Base-by-base conservation (phyloP, 2,329 filamentous ascomycete genomes). In the Annulohypoxylon truncatum region DNA sequence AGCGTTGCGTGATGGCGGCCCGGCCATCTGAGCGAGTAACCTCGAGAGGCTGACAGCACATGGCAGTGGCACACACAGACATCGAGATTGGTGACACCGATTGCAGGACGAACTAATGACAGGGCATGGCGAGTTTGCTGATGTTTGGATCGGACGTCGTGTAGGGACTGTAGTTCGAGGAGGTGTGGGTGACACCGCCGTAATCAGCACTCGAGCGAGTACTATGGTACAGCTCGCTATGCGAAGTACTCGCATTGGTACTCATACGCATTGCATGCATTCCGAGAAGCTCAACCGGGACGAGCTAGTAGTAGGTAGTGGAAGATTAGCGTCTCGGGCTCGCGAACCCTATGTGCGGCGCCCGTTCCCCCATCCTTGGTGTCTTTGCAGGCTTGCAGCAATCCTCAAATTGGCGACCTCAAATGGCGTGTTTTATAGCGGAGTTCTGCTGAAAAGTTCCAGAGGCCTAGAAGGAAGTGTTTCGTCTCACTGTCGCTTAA, bases 41-140 rank as follows among this genome's bases (percentile, higher is more conserved):
- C 53, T 64, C 35, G 50, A 59, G 60, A 61, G 67, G 67, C 64
- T 69, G 60, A 69, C 60, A 57, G 64, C 67, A 69, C 67, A 69
- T 69, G 67, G 67, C 67, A 66, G 35, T 64, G 67, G 18, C 60
- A 67, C 63, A 42, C 59, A 47, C 50, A 59, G 50, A 47, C 52
- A 58, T 57, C 48, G 53, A 53, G 52, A 66, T 61, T 61, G 33
- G 31, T 60, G 56, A 44, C 51, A 58, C 57, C 38, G 50, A 67
- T 61, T 44, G 61, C 18, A 56, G 53, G 38, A 46, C 52, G 31
- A 26, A 55, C 31, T 59, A 48, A 60, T 52, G 56, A 55, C 42
- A 59, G 44, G 48, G 48, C 33, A 58, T 50, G 26, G 29, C 9
- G n/a, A 35, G 18, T 24, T 47, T 31, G 40, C 28, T 47, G 40